Evolutionary conservation across 1,139 yeast species (phyloP), one percentile per base, ranked within the genome.

Genomic region (Yueomyces sp.): DNA sequence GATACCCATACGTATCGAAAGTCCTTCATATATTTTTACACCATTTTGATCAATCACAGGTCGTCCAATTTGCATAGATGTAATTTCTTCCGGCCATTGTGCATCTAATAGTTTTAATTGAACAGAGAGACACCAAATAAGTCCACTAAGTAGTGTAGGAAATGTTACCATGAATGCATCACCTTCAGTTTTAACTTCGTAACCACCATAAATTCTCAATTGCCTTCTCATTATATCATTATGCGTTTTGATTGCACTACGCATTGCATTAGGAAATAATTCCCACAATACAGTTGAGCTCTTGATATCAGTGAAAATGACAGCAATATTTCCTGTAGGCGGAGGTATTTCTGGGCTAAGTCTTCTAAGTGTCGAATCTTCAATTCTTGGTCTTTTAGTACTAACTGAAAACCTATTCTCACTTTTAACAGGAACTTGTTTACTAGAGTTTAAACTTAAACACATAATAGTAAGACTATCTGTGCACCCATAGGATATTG

Each of bases 101-200:
- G 89, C 94, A 26, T 78, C 72, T 40, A 81, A 60, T 38, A 91
- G 67, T 56, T 85, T 93, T 44, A 82, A 76, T 60, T 91, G 98
- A 9, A 89, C 96, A 42, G 83, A 81, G 60, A 87, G 79, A 67
- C 96, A 87, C 97, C 98, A 91, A 40, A 86, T 68, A 45, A 91
- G 67, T 0, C 97, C 97, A 25, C 91, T 73, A 0, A 93, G 76
- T 0, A 95, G 93, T 0, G 95, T 81, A 1, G 96, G 95, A 63
- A 91, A 91, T 5, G 96, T 85, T n/a, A 91, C 97, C 84, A 91
- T 89, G 55, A 91, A 91, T 0, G 98, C 96, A 67, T 91, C 98
- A 56, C 98, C 98, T 76, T 91, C 98, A 1, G 96, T 91, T 62
- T 91, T 91, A 31, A 91, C 98, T 62, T 91, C 98, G 57, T 89